Percentiles rank a stretch among this genome's conserved stretches.
Evolutionary conservation across 306 rosid genomes (phyloP).

Genomic region (Spatholobus suberectus): DNA sequence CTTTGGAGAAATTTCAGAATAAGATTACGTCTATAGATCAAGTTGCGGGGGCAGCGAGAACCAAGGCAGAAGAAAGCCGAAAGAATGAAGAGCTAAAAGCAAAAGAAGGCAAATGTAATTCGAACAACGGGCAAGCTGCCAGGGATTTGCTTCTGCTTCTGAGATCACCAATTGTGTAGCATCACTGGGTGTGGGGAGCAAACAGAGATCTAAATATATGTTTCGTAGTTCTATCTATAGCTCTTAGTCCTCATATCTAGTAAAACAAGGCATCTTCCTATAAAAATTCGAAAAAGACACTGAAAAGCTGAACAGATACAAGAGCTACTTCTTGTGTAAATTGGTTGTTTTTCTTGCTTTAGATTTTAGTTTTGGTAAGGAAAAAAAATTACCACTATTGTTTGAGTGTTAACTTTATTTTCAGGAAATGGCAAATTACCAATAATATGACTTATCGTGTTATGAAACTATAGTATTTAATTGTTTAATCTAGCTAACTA

Average conservation of each 20-base stretch:
- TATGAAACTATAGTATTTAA: background rate
- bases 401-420: constrained; percentile 20
- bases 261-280: constrained; percentile 2
- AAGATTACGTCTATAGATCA: constrained; percentile 44
- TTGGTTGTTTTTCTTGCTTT: constrained; percentile 3
- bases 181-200: background rate
- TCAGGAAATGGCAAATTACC: background rate
- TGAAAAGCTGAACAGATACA: constrained; percentile 3
- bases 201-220: too few relatives aligned
- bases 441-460: background rate
- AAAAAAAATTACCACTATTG: background rate
- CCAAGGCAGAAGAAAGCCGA: constrained; percentile 49
- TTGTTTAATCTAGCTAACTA: background rate
- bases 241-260: constrained; percentile 5
- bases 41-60: constrained; percentile 64
- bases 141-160: constrained; percentile 62
- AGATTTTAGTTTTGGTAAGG: constrained; percentile 12
- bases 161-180: constrained; percentile 32
- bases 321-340: background rate
- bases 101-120: constrained; percentile 58
- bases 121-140: constrained; percentile 70
- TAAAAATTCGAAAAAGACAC: constrained; percentile 9
- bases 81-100: constrained; percentile 55
- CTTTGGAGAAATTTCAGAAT: constrained; percentile 26
- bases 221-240: constrained; percentile 26